Conservation (phyloP, 177 flowering plant species). For the Tripterygium wilfordii region DNA sequence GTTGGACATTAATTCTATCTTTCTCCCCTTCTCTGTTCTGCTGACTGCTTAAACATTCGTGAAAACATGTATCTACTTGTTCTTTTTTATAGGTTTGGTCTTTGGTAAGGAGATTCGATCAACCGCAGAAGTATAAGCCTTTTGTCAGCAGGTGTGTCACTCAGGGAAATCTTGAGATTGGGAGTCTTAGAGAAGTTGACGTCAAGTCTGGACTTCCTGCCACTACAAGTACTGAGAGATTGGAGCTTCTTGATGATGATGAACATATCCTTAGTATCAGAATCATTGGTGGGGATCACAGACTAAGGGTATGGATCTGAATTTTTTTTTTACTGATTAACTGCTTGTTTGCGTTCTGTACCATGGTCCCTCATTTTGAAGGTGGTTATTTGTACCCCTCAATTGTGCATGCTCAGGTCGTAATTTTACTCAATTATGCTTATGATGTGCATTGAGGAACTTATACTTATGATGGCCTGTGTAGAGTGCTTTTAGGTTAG, state of each 20-base stretch:
- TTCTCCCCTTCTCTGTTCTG: too few relatives aligned
- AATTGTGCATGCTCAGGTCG: too few relatives aligned
- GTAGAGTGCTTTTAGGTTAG: too few relatives aligned
- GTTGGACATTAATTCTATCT: too few relatives aligned
- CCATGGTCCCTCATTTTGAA: too few relatives aligned
- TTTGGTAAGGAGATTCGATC: slow-evolving; percentile 81
- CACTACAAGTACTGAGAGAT: slow-evolving; percentile 75
- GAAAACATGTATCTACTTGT: not conserved
- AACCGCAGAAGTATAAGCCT: slow-evolving; percentile 76
- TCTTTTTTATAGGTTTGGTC: slow-evolving; percentile 58
- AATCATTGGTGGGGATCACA: slow-evolving; percentile 81
- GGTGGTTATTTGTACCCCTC: too few relatives aligned
- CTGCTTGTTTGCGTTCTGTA: too few relatives aligned
- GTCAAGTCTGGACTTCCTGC: slow-evolving; percentile 85
- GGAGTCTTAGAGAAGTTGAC: slow-evolving; percentile 72
- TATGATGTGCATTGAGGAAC: too few relatives aligned
- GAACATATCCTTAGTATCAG: slow-evolving; percentile 70
- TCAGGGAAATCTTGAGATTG: slow-evolving; percentile 63
- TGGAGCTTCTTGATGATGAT: slow-evolving; percentile 69
- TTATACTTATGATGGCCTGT: too few relatives aligned
- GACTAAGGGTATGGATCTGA: slow-evolving; percentile 62
- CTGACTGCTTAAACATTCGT: too few relatives aligned
- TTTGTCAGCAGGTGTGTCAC: slow-evolving; percentile 66
- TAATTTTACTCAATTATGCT: too few relatives aligned
- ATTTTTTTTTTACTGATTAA: too few relatives aligned